Evolutionary conservation across 2,329 filamentous ascomycete species (phyloP).

Genomic region (Penicillium nordicum): DNA sequence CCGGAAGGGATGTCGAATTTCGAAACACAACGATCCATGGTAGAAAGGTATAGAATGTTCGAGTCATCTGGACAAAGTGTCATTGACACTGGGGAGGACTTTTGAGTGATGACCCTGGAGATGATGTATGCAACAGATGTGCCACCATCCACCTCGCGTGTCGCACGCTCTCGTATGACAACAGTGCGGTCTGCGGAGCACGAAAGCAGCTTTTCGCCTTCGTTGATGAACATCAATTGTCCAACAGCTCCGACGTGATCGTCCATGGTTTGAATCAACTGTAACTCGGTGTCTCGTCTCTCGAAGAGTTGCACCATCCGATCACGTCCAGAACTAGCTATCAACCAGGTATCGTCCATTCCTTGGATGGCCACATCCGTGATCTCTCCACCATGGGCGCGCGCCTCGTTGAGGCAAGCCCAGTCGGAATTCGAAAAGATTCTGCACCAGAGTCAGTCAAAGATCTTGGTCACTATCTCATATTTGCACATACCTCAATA

Average conservation of each 20-base stretch:
- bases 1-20: slow-evolving; percentile 64
- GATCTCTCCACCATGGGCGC: slow-evolving; percentile 83
- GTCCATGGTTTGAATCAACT: slow-evolving; percentile 83
- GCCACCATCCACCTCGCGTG: slow-evolving; percentile 54
- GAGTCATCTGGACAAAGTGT: slow-evolving; percentile 61
- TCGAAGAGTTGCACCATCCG: slow-evolving; percentile 90
- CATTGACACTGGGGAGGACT: slow-evolving; percentile 85
- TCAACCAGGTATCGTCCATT: slow-evolving; percentile 57
- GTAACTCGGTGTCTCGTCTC: slow-evolving; percentile 57
- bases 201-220: slow-evolving; percentile 71
- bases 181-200: slow-evolving; percentile 85
- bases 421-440: slow-evolving; percentile 50
- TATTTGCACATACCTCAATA: slow-evolving; percentile 55
- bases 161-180: slow-evolving; percentile 74
- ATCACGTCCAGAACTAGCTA: slow-evolving; percentile 83
- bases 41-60: slow-evolving; percentile 56
- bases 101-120: slow-evolving; percentile 72
- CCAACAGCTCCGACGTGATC: slow-evolving; percentile 87
- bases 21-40: slow-evolving; percentile 60
- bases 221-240: slow-evolving; percentile 69
- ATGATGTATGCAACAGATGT: slow-evolving; percentile 73
- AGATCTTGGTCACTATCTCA: background rate
- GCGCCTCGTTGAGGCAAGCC: slow-evolving; percentile 65
- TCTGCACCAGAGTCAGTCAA: slow-evolving; percentile 25
- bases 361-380: slow-evolving; percentile 74